These are phyloP conservation scores for Neoboletus magnificus DNA, from an alignment of 768 basidiomycete species.

Conservation along the genomic window DNA sequence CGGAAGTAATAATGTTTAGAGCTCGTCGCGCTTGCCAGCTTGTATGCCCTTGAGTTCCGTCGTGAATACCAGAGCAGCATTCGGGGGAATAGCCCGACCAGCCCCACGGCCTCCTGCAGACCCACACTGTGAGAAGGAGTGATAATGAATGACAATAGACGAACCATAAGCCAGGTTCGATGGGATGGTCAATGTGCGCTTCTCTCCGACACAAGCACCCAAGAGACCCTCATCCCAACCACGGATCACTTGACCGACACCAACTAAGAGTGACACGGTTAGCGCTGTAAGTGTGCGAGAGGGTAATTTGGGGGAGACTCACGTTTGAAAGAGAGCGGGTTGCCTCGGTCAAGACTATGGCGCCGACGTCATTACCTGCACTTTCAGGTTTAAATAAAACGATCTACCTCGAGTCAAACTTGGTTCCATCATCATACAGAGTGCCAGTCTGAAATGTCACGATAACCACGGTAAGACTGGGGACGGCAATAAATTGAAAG, in stretches of 20 bases:
- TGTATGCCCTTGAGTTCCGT: slow-evolving; percentile 76
- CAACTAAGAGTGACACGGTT: slow-evolving; percentile 46
- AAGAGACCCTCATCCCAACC: slow-evolving; percentile 83
- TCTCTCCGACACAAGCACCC: slow-evolving; percentile 86
- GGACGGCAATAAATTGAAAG: not conserved
- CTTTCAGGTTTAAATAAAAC: not conserved
- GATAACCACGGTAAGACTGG: not conserved
- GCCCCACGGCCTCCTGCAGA: slow-evolving; percentile 67
- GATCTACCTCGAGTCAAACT: slow-evolving; percentile 85
- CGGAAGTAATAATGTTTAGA: slow-evolving; percentile 34
- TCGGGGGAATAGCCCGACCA: slow-evolving; percentile 71
- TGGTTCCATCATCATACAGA: slow-evolving; percentile 66
- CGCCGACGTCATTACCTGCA: not conserved
- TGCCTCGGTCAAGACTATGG: slow-evolving; percentile 63
- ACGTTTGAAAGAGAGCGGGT: slow-evolving; percentile 79
- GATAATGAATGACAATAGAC: slow-evolving; percentile 25
- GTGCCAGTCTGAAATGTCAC: slow-evolving; percentile 55
- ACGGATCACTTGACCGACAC: slow-evolving; percentile 75
- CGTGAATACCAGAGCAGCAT: slow-evolving; percentile 81
- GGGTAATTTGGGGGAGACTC: slow-evolving; percentile 21
- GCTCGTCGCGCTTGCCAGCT: slow-evolving; percentile 47
- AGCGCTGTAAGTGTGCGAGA: not conserved
- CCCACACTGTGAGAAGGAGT: not conserved
- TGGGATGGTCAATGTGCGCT: slow-evolving; percentile 87
- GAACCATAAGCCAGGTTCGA: slow-evolving; percentile 76